Evolutionary conservation across 2,329 filamentous ascomycete genomes (phyloP).

Genomic region (Cladosporium oxysporum): DNA sequence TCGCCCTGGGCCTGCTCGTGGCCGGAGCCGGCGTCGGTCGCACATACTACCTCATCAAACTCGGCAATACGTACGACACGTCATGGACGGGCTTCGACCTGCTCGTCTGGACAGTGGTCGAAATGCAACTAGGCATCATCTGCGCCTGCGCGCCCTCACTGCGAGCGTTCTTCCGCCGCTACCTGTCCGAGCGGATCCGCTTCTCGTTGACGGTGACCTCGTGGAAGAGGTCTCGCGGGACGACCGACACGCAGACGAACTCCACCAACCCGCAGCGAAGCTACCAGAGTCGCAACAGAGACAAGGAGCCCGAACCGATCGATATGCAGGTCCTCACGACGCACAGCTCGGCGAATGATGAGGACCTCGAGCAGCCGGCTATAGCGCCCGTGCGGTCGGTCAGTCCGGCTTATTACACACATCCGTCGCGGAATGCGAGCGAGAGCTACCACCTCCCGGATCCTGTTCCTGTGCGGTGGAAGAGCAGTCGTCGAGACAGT

Average conservation of each 20-base stretch:
- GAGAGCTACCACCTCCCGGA: not conserved
- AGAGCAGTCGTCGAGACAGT: not conserved
- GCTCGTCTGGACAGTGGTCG: constrained; percentile 33
- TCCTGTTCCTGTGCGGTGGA: not conserved
- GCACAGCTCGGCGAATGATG: not conserved
- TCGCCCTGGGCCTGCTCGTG: constrained; percentile 28
- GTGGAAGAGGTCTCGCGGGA: not conserved
- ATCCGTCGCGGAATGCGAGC: not conserved
- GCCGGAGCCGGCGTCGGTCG: constrained; percentile 30
- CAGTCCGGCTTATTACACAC: not conserved
- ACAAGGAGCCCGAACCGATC: not conserved
- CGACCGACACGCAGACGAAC: not conserved
- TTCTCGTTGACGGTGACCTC: not conserved
- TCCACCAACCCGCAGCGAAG: not conserved
- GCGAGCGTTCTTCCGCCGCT: constrained; percentile 34
- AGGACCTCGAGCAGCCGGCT: not conserved
- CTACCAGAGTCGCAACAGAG: not conserved
- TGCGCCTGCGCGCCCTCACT: constrained; percentile 35
- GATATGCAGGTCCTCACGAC: constrained; percentile 14
- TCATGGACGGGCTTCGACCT: constrained; percentile 32
- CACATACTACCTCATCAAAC: constrained; percentile 28
- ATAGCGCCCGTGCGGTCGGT: not conserved
- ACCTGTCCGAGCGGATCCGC: constrained; percentile 22
- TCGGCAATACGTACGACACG: constrained; percentile 27
- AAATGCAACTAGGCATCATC: constrained; percentile 36